Percentiles rank a stretch among this genome's conserved stretches.
These are phyloP conservation scores for Boletus tylopilopsis DNA, from an alignment of 768 basidiomycete genomes.

Conservation along the genomic window DNA sequence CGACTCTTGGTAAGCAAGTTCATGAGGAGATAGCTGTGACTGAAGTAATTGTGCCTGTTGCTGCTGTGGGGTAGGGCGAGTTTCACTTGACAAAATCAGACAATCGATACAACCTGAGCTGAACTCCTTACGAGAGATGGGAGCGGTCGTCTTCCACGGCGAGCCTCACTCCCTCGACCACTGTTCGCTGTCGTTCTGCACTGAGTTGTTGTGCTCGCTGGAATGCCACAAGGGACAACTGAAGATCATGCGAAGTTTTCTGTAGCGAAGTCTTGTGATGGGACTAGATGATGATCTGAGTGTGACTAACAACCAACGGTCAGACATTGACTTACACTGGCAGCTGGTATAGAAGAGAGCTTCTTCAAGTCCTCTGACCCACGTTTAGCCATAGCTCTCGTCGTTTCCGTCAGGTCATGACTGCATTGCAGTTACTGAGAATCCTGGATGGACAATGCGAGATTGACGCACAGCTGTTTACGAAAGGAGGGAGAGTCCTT, in stretches of 20 bases:
- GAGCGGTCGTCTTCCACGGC: constrained; percentile 73
- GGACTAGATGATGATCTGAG: constrained; percentile 43
- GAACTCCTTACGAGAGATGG: constrained; percentile 22
- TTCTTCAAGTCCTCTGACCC: constrained; percentile 92
- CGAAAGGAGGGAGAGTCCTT: constrained; percentile 78
- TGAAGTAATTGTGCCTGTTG: constrained; percentile 70
- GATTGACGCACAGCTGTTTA: constrained; percentile 70
- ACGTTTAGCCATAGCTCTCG: constrained; percentile 91
- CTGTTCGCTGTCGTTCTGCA: constrained; percentile 84
- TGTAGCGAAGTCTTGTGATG: constrained; percentile 79
- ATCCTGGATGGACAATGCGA: background rate
- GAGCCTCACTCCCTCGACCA: constrained; percentile 82
- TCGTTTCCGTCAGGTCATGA: constrained; percentile 92
- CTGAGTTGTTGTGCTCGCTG: constrained; percentile 89
- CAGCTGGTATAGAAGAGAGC: constrained; percentile 62
- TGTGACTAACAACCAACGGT: background rate
- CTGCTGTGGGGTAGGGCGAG: constrained; percentile 48
- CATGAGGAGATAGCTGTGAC: constrained; percentile 78
- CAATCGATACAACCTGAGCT: background rate
- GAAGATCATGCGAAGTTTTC: constrained; percentile 92
- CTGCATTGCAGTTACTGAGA: constrained; percentile 38
- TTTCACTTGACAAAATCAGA: constrained; percentile 28
- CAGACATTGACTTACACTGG: constrained; percentile 44
- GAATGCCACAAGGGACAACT: constrained; percentile 85
- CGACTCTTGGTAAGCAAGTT: constrained; percentile 94